Conservation (phyloP, 441 rosid genomes). For the Aquilaria agallochum region DNA sequence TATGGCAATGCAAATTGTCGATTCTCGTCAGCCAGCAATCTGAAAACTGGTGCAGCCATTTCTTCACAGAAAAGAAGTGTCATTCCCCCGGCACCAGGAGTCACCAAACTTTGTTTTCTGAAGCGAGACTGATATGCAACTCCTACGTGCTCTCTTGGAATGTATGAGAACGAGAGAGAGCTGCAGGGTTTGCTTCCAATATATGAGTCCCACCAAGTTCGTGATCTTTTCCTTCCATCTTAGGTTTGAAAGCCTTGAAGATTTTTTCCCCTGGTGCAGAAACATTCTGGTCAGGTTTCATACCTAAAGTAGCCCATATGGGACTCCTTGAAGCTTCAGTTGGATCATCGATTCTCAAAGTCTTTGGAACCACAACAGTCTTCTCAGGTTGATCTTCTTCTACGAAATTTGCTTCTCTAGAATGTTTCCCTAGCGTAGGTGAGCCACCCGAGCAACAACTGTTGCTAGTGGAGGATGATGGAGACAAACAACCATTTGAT, state of each 20-base stretch:
- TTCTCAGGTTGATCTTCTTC: slow-evolving; percentile 40
- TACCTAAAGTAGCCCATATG: slow-evolving; percentile 43
- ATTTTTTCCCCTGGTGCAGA: slow-evolving; percentile 19
- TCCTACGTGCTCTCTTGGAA: slow-evolving; percentile 54
- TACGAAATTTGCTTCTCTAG: slow-evolving; percentile 36
- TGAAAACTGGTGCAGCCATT: too few species aligned
- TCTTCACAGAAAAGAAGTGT: too few species aligned
- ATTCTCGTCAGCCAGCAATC: too few species aligned
- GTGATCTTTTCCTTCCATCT: slow-evolving; percentile 31
- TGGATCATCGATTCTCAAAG: slow-evolving; percentile 47
- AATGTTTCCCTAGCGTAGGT: slow-evolving; percentile 66
- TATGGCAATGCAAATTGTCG: too few species aligned
- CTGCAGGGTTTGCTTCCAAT: slow-evolving; percentile 63
- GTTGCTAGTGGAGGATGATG: slow-evolving; percentile 42
- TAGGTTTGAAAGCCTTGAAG: slow-evolving; percentile 27
- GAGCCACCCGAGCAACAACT: slow-evolving; percentile 42
- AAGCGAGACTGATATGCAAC: neutral
- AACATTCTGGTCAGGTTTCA: slow-evolving; percentile 31
- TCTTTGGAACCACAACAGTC: slow-evolving; percentile 46
- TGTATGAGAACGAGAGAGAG: slow-evolving; percentile 51
- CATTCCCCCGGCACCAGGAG: neutral
- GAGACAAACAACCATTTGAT: slow-evolving; percentile 41
- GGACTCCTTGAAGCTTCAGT: slow-evolving; percentile 53
- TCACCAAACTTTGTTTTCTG: neutral
- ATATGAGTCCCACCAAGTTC: slow-evolving; percentile 26